Evolutionary conservation across 345 rosid species (phyloP).

Genomic region (Salix viminalis): DNA sequence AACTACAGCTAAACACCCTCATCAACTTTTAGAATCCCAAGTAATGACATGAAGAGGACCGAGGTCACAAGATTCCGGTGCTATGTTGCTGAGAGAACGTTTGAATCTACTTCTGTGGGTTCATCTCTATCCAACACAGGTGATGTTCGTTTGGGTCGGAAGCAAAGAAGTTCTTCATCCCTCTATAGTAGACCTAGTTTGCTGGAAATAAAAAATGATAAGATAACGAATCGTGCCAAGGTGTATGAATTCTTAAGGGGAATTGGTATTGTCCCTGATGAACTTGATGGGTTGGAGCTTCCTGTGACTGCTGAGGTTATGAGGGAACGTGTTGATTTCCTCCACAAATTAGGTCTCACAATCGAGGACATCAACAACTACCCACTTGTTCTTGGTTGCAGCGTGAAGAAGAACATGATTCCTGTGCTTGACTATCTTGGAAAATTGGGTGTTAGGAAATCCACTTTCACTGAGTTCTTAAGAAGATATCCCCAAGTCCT

Average conservation of each 20-base stretch:
- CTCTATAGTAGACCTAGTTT: constrained; percentile 72
- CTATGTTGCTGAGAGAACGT: constrained; percentile 45
- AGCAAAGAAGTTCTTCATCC: constrained; percentile 47
- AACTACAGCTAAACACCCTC: constrained; percentile 23
- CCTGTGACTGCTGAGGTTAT: constrained; percentile 81
- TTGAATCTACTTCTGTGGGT: constrained; percentile 37
- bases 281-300: constrained; percentile 83
- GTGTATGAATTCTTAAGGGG: constrained; percentile 70
- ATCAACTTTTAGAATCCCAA: constrained; percentile 25
- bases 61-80: constrained; percentile 34
- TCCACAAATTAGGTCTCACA: constrained; percentile 66
- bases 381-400: constrained; percentile 92
- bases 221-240: constrained; percentile 61
- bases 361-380: constrained; percentile 79
- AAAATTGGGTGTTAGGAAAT: constrained; percentile 81
- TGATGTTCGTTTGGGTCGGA: constrained; percentile 25
- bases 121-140: constrained; percentile 32
- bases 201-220: constrained; percentile 58
- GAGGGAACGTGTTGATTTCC: constrained; percentile 81
- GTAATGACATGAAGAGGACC: constrained; percentile 26
- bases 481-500: constrained; percentile 87
- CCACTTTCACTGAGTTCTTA: constrained; percentile 65
- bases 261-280: constrained; percentile 61
- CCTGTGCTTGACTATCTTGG: constrained; percentile 93
- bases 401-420: constrained; percentile 94